Evolutionary conservation across 2,329 filamentous ascomycete genomes (phyloP), one percentile per base, ranked within the genome.

Genomic region (Fusarium acutatum): DNA sequence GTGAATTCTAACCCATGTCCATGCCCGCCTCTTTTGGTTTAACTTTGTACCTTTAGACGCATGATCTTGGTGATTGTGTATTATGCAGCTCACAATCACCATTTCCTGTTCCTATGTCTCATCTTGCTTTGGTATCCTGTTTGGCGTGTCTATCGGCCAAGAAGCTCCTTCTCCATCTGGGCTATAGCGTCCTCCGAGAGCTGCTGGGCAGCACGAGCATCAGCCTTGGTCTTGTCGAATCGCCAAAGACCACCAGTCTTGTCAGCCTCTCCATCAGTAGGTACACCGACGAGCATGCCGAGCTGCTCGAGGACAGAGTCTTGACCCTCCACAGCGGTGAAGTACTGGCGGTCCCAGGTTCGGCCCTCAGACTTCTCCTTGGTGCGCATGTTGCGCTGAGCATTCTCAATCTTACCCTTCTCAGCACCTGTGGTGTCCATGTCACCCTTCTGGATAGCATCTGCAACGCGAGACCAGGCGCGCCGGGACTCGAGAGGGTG

Each of bases 371-470:
- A 87, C 77, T 90, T 90, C 81, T 98, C 95, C 78, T 90, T 86
- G 80, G 89, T 89, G 72, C 95, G 90, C 84, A 86, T 79, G 90
- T 87, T 82, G 89, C 94, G 91, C 86, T 98, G 96, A 40, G 92
- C 91, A 76, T 94, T 94, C 83, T 98, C 96, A 73, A 98, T 97
- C 82, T 94, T 94, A 64, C 89, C 89, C 86, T 98, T 98, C 81
- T 97, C 94, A 20, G 84, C 80, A 4, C 91, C 90, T 2, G 94
- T 94, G 9, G 88, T 85, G 75, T 97, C 94, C 89, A 98, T 94
- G 81, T 98, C 94, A 65, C 94, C 93, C 75, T 88, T 90, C 64
- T 90, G 87, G 77, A 98, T 96, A 52, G 92, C 94, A 35, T 89
- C 89, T 2, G 94, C 94, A 32, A 98, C 96, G 79, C 93, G 94